Conservation (phyloP, 306 rosid genomes). For the Vachellia collinsii region DNA sequence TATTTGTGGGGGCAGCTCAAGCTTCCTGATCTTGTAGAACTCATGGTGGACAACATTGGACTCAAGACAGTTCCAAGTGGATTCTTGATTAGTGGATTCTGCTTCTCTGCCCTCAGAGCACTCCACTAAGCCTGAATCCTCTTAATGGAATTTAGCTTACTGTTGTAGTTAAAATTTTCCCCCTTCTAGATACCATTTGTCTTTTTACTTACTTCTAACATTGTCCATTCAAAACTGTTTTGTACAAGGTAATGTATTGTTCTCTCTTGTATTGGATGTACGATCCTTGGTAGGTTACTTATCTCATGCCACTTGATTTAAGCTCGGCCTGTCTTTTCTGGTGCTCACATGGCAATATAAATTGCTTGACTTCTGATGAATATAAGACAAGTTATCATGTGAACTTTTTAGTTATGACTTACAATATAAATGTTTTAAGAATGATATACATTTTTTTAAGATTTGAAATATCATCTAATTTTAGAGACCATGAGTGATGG, state of each 20-base stretch:
- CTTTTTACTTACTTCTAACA: not conserved
- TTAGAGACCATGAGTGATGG: not conserved
- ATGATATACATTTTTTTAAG: not conserved
- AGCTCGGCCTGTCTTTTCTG: not conserved
- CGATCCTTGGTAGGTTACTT: not conserved
- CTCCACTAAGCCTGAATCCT: conserved; percentile 28
- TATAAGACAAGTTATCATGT: not conserved
- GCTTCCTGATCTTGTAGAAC: conserved; percentile 30
- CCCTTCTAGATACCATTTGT: conserved; percentile 4
- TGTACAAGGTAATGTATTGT: not conserved
- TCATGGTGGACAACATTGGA: conserved; percentile 31
- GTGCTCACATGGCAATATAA: not conserved
- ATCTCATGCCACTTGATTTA: conserved; percentile 1
- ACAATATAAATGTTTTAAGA: not conserved
- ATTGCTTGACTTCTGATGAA: not conserved
- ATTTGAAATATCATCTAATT: not conserved
- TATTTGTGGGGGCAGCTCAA: conserved; percentile 2
- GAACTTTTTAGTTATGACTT: no score
- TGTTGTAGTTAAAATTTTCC: not conserved
- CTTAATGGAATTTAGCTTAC: conserved; percentile 25
- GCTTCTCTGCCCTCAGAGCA: conserved; percentile 15
- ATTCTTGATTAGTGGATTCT: conserved; percentile 31
- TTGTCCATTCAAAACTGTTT: conserved; percentile 16
- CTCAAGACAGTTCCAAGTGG: conserved; percentile 31
- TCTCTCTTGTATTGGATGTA: not conserved